Conservation (phyloP, 805 yeast genomes). For the Candida ulmi region DNA sequence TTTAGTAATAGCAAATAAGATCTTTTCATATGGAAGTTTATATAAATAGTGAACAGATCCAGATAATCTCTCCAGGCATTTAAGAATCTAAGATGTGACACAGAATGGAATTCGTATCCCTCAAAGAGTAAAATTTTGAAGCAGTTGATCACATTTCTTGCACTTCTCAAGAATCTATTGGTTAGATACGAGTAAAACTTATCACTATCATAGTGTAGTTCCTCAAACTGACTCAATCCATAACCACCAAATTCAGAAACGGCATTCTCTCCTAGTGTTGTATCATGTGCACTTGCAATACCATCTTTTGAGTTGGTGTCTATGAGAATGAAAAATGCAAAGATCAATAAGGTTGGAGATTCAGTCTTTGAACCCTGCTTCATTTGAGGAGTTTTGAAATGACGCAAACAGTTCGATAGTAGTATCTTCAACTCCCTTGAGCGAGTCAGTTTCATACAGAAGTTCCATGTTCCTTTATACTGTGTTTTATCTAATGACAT, state of each 20-base stretch:
- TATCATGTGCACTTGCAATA: conserved; percentile 1
- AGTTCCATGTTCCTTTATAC: too few species aligned
- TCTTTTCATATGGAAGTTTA: conserved; percentile 5
- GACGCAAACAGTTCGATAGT: too few species aligned
- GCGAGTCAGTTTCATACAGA: too few species aligned
- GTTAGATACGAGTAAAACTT: conserved; percentile 1
- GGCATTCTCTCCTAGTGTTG: conserved; percentile 2
- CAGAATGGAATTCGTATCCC: neutral
- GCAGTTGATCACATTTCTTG: conserved; percentile 1
- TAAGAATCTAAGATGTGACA: conserved; percentile 4
- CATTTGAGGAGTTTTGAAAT: too few species aligned
- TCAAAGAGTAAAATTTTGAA: neutral
- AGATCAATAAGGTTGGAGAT: too few species aligned
- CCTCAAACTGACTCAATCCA: neutral
- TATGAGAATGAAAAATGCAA: too few species aligned
- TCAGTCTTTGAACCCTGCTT: too few species aligned
- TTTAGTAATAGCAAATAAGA: conserved; percentile 4
- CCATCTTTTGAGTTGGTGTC: too few species aligned
- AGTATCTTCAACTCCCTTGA: too few species aligned
- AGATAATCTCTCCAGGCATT: conserved; percentile 6
- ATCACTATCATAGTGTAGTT: conserved; percentile 3
- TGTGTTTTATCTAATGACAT: too few species aligned
- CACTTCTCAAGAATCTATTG: neutral
- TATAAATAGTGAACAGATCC: conserved; percentile 3
- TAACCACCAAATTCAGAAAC: neutral